Percentiles rank a stretch among this genome's conserved stretches.
These are phyloP conservation scores for Hypomontagnella submonticulosa DNA, from an alignment of 495 filamentous ascomycete species.

Conservation along the genomic window DNA sequence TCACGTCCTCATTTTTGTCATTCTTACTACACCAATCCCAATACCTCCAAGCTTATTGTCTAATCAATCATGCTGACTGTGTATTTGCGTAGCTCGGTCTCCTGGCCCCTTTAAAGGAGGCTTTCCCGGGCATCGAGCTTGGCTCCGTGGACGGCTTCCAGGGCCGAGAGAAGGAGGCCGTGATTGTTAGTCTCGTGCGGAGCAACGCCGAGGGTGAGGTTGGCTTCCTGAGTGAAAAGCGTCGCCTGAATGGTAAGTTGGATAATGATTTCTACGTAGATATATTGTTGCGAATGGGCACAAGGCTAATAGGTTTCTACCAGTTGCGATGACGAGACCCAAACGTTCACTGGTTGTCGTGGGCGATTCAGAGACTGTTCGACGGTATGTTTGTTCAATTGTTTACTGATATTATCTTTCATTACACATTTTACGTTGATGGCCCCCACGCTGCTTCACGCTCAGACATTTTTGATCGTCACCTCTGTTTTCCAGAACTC, in stretches of 20 bases:
- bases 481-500: slow-evolving; percentile 25
- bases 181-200: slow-evolving; percentile 89
- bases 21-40: slow-evolving; percentile 2
- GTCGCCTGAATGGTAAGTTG: slow-evolving; percentile 84
- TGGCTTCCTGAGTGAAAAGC: slow-evolving; percentile 93
- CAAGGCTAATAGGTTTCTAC: neutral
- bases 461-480: slow-evolving; percentile 30
- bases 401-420: slow-evolving; percentile 2
- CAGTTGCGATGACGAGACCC: slow-evolving; percentile 95
- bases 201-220: slow-evolving; percentile 89
- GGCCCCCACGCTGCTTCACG: slow-evolving; percentile 8
- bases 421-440: slow-evolving; percentile 12
- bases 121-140: slow-evolving; percentile 85
- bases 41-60: no score
- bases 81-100: slow-evolving; percentile 67
- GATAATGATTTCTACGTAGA: neutral
- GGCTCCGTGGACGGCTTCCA: slow-evolving; percentile 98
- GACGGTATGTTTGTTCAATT: slow-evolving; percentile 67
- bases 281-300: neutral
- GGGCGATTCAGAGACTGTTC: slow-evolving; percentile 92
- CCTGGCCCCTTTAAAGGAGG: slow-evolving; percentile 80
- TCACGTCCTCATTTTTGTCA: slow-evolving; percentile 8
- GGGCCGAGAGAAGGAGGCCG: slow-evolving; percentile 95
- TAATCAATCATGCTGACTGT: slow-evolving; percentile 13
- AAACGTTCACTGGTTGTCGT: slow-evolving; percentile 90